Conservation (phyloP, 768 basidiomycete genomes). For the Panaeolus papilionaceus region DNA sequence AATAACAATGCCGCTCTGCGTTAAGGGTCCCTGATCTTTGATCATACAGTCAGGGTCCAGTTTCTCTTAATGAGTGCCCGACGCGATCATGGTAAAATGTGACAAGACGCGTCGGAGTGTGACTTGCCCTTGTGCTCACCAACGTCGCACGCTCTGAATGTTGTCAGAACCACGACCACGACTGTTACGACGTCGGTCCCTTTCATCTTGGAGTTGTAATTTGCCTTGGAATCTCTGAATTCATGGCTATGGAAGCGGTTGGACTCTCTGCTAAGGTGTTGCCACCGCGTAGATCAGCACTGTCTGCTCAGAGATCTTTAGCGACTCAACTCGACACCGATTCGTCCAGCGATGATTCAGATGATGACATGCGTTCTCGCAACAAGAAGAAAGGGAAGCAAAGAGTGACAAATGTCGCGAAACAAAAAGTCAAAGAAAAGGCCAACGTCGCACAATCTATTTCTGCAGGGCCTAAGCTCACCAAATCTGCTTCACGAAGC, state of each 20-base stretch:
- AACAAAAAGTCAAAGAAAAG: slow-evolving; percentile 16
- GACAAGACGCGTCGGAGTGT: slow-evolving; percentile 27
- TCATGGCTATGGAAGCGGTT: neutral
- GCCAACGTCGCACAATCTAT: neutral
- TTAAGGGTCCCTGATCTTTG: slow-evolving; percentile 13
- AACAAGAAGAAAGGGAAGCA: slow-evolving; percentile 15
- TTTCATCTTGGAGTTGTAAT: neutral
- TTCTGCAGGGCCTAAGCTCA: neutral
- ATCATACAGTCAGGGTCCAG: slow-evolving; percentile 1
- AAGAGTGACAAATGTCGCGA: slow-evolving; percentile 9
- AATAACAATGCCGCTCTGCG: slow-evolving; percentile 8
- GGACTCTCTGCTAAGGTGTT: slow-evolving; percentile 17
- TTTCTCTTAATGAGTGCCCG: slow-evolving; percentile 5
- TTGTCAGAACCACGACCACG: slow-evolving; percentile 2
- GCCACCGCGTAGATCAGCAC: slow-evolving; percentile 40
- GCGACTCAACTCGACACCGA: slow-evolving; percentile 35
- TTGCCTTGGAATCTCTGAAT: neutral
- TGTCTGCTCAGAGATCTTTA: slow-evolving; percentile 38
- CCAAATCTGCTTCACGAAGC: neutral
- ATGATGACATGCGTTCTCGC: slow-evolving; percentile 16
- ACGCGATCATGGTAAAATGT: slow-evolving; percentile 21
- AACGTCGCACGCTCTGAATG: slow-evolving; percentile 2
- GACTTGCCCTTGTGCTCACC: slow-evolving; percentile 12
- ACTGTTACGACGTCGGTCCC: neutral
- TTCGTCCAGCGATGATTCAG: slow-evolving; percentile 25